A percentile compares a stretch with the other conserved stretches of the same genome.
Evolutionary conservation across 2,329 filamentous ascomycete species (phyloP).

Genomic region (Xylariaceae sp.): DNA sequence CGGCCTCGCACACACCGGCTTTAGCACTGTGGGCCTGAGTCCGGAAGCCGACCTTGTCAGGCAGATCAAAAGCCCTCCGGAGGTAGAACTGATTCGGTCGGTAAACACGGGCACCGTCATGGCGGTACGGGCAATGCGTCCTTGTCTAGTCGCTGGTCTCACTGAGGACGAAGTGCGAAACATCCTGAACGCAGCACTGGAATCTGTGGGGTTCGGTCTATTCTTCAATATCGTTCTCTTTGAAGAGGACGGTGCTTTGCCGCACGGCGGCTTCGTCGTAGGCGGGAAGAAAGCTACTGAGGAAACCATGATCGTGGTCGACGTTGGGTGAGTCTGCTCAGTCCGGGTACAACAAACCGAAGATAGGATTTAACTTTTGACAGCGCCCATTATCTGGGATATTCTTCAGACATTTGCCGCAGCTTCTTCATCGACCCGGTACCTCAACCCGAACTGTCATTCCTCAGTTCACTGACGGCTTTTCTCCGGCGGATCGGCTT

Average conservation of each 20-base stretch:
- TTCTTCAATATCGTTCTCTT: constrained; percentile 70
- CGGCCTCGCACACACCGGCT: constrained; percentile 55
- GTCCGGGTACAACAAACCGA: too few relatives aligned
- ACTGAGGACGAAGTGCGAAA: constrained; percentile 60
- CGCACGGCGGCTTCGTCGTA: constrained; percentile 56
- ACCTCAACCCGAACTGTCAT: background rate
- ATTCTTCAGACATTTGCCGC: constrained; percentile 65
- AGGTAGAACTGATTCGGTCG: constrained; percentile 60
- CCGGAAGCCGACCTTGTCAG: constrained; percentile 60
- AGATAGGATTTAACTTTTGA: constrained; percentile 12
- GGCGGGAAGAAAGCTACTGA: constrained; percentile 53
- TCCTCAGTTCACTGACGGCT: background rate
- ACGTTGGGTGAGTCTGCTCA: constrained; percentile 53
- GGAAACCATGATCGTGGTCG: constrained; percentile 63
- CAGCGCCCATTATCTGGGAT: constrained; percentile 61
- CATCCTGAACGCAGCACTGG: constrained; percentile 58
- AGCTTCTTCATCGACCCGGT: constrained; percentile 57
- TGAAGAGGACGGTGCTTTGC: constrained; percentile 56
- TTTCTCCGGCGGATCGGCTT: constrained; percentile 2
- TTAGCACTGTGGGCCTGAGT: constrained; percentile 57
- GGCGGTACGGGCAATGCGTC: constrained; percentile 59
- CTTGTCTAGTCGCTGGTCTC: constrained; percentile 57
- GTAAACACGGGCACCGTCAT: constrained; percentile 67
- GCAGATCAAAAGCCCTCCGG: constrained; percentile 59
- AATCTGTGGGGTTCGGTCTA: constrained; percentile 55